Evolutionary conservation across 192 early-diverging fungal species (phyloP), one percentile per base, ranked within the genome.

Genomic region (Chytriomyces sp.): DNA sequence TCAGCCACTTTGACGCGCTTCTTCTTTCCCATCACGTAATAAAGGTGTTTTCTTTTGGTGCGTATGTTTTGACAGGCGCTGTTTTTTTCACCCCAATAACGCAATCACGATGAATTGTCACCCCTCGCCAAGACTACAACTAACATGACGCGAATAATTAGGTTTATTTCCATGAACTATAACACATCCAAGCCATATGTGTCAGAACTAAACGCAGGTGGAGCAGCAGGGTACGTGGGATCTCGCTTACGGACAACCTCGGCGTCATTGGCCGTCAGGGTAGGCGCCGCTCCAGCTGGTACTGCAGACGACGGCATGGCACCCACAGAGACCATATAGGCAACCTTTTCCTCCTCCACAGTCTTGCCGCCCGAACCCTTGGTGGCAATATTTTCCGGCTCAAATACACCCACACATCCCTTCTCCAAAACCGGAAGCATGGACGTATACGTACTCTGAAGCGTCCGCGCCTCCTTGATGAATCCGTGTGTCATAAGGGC

Each of bases 271-370:
- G 59, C 33, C 12, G 33, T 36, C 4, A 1, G 59, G 14, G 33
- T 19, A 5, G 33, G 17, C 28, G 33, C 59, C 12, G 12, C 59
- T 58, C 56, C 56, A 1, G 32, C 63, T 3, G 40, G 39, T 6
- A 65, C 7, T 41, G 31, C 31, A 10, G 40, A 49, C 19, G 63
- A 22, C 1, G 70, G 59, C 58, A 72, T 5, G 33, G 41, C 41
- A 5, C 70, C 70, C 12, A 60, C 52, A 28, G 53, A 62, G 12
- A 64, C 70, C 70, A 76, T 64, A 17, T 75, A 44, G 22, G 68
- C 22, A 34, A 66, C 39, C 63, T 78, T 78, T 41, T 67, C 77
- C 41, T 78, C 74, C 58, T 81, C 80, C 52, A 64, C 41, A 32
- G 72, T 78, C 39, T 78, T 71, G 4, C 26, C 67, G 1, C 39